Evolutionary conservation across 148 eudicot genomes (phyloP).

Genomic region (Vaccinium darrowii): DNA sequence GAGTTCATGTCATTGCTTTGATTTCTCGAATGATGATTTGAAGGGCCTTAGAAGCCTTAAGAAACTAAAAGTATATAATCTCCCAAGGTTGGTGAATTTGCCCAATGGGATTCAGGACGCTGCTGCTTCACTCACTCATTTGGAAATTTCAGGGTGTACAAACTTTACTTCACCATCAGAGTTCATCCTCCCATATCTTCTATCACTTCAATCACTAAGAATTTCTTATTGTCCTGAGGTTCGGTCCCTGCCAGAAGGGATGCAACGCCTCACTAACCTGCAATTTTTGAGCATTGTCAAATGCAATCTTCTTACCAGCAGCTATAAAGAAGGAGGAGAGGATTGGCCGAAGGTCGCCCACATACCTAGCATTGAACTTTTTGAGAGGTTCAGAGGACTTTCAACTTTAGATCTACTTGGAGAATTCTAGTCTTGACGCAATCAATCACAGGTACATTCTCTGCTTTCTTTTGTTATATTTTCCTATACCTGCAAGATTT

Average conservation of each 20-base stretch:
- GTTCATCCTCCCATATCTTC: background rate
- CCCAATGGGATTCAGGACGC: background rate
- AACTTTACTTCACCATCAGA: background rate
- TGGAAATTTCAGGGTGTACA: background rate
- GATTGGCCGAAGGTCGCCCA: background rate
- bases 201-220: background rate
- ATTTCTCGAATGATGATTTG: background rate
- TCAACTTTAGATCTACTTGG: too few relatives aligned
- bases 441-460: too few relatives aligned
- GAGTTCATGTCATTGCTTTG: background rate
- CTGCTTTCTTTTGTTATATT: too few relatives aligned
- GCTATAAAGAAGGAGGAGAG: background rate
- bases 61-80: background rate
- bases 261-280: background rate
- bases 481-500: too few relatives aligned
- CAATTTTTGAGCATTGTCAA: background rate
- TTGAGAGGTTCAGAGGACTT: background rate
- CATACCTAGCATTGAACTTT: background rate
- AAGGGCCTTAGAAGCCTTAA: background rate
- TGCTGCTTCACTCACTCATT: background rate
- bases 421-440: too few relatives aligned
- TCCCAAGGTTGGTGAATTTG: background rate
- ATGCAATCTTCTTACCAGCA: background rate
- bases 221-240: fast-evolving
- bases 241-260: background rate